Evolutionary conservation across 1,284 basidiomycete species (phyloP).

Genomic region (Chalciporus sp.): DNA sequence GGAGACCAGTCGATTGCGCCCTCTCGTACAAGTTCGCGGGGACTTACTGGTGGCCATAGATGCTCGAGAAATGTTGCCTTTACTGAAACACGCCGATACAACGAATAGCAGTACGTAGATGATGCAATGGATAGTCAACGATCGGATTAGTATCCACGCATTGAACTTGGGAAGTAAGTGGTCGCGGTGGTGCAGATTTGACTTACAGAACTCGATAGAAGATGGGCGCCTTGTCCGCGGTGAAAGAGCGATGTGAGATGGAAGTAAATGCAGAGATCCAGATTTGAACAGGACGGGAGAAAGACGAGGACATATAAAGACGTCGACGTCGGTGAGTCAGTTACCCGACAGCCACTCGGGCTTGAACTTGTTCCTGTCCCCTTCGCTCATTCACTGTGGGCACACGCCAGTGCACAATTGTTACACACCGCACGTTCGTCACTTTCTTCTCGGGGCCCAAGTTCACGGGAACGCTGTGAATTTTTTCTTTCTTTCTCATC

Average conservation of each 20-base stretch:
- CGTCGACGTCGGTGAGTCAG: conserved; percentile 1
- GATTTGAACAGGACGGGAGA: conserved; percentile 9
- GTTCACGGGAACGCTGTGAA: conserved; percentile 18
- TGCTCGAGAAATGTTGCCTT: conserved; percentile 5
- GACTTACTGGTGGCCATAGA: conserved; percentile 14
- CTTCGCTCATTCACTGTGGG: conserved; percentile 7
- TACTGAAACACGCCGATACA: conserved; percentile 13
- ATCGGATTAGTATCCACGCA: background rate
- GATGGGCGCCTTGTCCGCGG: conserved; percentile 29
- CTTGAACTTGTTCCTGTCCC: conserved; percentile 17
- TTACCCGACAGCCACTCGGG: conserved; percentile 17
- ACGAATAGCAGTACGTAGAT: background rate
- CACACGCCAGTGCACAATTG: background rate
- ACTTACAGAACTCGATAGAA: conserved; percentile 21
- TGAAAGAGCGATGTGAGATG: conserved; percentile 29
- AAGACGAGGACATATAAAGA: conserved; percentile 14
- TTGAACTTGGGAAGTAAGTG: background rate
- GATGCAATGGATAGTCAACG: background rate
- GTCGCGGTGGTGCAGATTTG: conserved; percentile 17
- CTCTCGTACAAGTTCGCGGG: background rate
- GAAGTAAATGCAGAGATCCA: background rate
- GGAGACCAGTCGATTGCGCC: conserved; percentile 1
- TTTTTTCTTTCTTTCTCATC: conserved; percentile 17
- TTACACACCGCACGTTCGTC: conserved; percentile 3
- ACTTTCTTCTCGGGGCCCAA: conserved; percentile 2